A percentile compares a stretch with the other conserved stretches of the same genome.
phyloP scores from a whole-genome alignment of 345 rosid genomes.

The Brassica carinata region DNA sequence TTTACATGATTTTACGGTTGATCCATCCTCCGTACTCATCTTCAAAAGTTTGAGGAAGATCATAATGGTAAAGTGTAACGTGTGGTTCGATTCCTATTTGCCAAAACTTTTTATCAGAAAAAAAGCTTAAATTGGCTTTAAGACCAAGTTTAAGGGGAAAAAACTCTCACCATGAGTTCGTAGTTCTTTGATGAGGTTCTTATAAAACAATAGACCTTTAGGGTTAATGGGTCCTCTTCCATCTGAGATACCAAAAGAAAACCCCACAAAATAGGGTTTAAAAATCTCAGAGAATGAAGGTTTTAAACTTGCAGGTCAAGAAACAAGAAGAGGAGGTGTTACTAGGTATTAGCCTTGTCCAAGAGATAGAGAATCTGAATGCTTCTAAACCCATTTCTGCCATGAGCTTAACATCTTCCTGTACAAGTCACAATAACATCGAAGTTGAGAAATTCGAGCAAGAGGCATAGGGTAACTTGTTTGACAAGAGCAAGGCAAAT shows the following conservation, averaged over 20 bases:
- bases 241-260: slow-evolving; percentile 40
- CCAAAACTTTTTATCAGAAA: not conserved
- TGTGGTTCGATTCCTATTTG: slow-evolving; percentile 56
- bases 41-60: slow-evolving; percentile 73
- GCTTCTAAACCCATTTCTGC: slow-evolving; percentile 63
- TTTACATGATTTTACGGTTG: slow-evolving; percentile 59
- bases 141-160: not conserved
- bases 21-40: slow-evolving; percentile 81
- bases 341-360: slow-evolving; percentile 63
- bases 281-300: not conserved
- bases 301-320: not conserved
- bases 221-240: slow-evolving; percentile 71
- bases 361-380: slow-evolving; percentile 80
- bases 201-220: slow-evolving; percentile 60
- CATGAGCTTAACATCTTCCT: slow-evolving; percentile 88
- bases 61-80: slow-evolving; percentile 55
- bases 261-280: not conserved
- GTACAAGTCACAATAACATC: slow-evolving; percentile 4
- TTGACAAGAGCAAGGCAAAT: not conserved
- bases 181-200: slow-evolving; percentile 58
- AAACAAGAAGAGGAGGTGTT: not conserved
- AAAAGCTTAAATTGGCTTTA: not conserved
- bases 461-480: not conserved
- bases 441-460: not conserved
- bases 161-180: slow-evolving; percentile 44